Conservation (phyloP, 768 basidiomycete species). For the Sporobolomyces phaffii region DNA sequence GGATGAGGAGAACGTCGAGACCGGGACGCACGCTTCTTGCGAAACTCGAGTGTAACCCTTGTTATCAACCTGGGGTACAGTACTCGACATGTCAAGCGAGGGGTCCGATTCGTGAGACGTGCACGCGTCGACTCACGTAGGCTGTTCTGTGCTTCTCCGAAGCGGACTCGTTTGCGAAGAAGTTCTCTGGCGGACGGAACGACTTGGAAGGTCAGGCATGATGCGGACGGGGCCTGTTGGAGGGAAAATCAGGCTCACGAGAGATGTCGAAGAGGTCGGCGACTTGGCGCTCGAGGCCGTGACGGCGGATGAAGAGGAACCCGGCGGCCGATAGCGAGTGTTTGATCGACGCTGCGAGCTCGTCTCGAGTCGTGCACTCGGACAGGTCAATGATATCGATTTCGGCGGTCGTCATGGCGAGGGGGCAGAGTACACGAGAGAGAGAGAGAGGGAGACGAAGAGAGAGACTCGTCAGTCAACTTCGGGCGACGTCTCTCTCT, state of each 20-base stretch:
- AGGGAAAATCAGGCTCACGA: background rate
- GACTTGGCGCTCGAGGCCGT: slow-evolving; percentile 27
- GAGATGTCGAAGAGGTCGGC: slow-evolving; percentile 29
- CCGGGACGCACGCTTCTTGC: slow-evolving; percentile 23
- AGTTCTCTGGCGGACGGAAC: slow-evolving; percentile 11
- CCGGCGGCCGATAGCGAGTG: slow-evolving; percentile 1
- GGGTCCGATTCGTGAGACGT: background rate
- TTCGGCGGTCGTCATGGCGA: background rate
- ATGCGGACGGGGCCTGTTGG: background rate
- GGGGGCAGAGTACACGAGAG: no score
- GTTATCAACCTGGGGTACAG: slow-evolving; percentile 22
- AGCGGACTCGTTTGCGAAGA: slow-evolving; percentile 26
- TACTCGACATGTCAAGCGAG: background rate
- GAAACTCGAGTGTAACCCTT: slow-evolving; percentile 25
- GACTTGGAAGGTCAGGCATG: background rate
- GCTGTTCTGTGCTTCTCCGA: slow-evolving; percentile 21
- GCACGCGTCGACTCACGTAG: slow-evolving; percentile 1
- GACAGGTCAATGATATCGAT: slow-evolving; percentile 28
- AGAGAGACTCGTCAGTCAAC: background rate
- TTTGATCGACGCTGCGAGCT: slow-evolving; percentile 16
- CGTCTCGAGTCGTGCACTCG: background rate
- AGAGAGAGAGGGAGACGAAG: background rate
- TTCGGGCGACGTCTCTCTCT: no score
- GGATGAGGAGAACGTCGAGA: background rate
- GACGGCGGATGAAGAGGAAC: slow-evolving; percentile 22